These are phyloP conservation scores for Xylaria telfairii DNA, from an alignment of 495 filamentous ascomycete genomes.

Conservation along the genomic window DNA sequence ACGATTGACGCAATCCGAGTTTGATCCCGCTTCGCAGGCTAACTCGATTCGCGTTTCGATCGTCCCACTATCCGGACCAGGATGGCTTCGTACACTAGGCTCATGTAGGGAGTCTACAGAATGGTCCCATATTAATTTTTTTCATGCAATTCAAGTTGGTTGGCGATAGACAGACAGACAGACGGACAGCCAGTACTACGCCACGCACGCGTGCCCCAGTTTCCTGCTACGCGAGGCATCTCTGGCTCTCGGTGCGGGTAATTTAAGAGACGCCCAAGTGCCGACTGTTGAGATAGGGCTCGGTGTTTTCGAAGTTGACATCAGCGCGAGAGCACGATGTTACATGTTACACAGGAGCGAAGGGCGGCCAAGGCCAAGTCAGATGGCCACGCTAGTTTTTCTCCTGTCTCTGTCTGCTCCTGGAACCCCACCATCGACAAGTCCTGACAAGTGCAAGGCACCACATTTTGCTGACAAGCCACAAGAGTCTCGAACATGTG, in stretches of 20 bases:
- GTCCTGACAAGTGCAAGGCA: not conserved
- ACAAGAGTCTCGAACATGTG: constrained; percentile 17
- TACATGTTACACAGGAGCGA: not conserved
- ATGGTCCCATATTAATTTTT: constrained; percentile 5
- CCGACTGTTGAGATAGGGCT: not conserved
- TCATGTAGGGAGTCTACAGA: not conserved
- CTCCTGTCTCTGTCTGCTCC: too few relatives aligned
- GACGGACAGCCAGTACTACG: too few relatives aligned
- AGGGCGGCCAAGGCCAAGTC: not conserved
- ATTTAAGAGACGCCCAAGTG: not conserved
- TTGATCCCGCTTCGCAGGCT: not conserved
- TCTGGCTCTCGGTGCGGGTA: not conserved
- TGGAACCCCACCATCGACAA: not conserved
- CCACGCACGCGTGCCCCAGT: not conserved
- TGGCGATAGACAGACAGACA: too few relatives aligned
- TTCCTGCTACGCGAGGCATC: not conserved
- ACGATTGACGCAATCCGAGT: constrained; percentile 17
- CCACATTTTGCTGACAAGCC: constrained; percentile 18
- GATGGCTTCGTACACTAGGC: constrained; percentile 6
- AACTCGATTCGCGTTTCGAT: not conserved
- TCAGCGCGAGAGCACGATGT: constrained; percentile 13
- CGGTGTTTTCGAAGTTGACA: not conserved
- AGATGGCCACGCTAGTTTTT: constrained; percentile 13
- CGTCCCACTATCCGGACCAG: not conserved
- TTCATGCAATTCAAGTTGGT: not conserved